These are phyloP conservation scores for Clavispora vitiphila DNA, from an alignment of 805 yeast species.

Conservation along the genomic window DNA sequence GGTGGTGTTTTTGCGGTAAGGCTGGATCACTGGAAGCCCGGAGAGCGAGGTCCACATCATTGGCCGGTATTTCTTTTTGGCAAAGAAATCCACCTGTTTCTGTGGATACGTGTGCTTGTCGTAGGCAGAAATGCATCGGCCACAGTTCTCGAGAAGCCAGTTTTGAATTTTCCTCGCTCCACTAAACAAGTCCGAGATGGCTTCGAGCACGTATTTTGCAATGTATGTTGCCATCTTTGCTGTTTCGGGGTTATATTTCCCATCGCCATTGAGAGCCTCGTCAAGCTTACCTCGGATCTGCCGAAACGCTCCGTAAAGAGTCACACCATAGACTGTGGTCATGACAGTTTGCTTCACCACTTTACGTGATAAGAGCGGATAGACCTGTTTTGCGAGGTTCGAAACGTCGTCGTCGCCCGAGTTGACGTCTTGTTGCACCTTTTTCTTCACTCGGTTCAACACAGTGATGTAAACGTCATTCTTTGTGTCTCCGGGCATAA, in stretches of 20 bases:
- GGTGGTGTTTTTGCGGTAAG: constrained; percentile 20
- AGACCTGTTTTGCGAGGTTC: constrained; percentile 12
- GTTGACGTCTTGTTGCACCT: constrained; percentile 7
- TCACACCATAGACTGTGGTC: constrained; percentile 45
- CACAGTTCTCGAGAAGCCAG: constrained; percentile 31
- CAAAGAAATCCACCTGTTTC: constrained; percentile 16
- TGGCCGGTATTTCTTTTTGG: constrained; percentile 21
- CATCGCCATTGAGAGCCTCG: constrained; percentile 14
- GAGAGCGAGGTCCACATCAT: constrained; percentile 40
- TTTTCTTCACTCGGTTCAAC: constrained; percentile 18
- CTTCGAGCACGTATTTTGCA: constrained; percentile 9
- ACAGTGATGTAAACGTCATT: constrained; percentile 34
- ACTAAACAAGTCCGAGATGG: constrained; percentile 22
- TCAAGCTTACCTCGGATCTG: constrained; percentile 24
- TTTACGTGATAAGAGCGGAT: constrained; percentile 22
- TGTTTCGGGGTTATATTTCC: background rate
- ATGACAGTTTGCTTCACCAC: constrained; percentile 39
- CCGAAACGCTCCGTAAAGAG: constrained; percentile 29
- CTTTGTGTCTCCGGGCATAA: constrained; percentile 19
- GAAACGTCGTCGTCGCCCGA: background rate
- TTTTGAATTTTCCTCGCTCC: constrained; percentile 30
- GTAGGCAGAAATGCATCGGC: constrained; percentile 24
- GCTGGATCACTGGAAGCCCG: constrained; percentile 39
- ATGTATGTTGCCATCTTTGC: constrained; percentile 7
- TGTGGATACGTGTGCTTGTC: constrained; percentile 12